Conservation (phyloP, 139 green algal species). For the Volvox africanus region DNA sequence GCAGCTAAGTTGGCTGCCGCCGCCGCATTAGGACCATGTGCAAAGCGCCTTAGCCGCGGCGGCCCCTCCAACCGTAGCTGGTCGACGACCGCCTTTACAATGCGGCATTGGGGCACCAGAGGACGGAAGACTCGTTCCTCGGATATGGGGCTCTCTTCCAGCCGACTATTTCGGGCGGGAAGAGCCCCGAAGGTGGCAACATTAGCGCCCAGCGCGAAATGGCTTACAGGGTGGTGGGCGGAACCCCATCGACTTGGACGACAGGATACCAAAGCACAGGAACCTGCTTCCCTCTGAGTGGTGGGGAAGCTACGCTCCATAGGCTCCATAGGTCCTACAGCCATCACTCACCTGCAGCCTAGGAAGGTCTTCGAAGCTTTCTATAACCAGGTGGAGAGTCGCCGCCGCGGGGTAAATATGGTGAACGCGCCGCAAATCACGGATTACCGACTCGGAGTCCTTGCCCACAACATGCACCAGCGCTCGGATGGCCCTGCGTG, state of each 20-base stretch:
- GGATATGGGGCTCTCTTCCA: too few relatives aligned
- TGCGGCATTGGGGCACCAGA: background rate
- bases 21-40: background rate
- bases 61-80: conserved; percentile 6
- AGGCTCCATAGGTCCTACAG: too few relatives aligned
- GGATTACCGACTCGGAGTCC: background rate
- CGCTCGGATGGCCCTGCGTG: conserved; percentile 9
- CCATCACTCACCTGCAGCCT: background rate
- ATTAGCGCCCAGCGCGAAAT: too few relatives aligned
- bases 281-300: too few relatives aligned
- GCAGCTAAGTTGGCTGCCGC: background rate
- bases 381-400: conserved; percentile 7
- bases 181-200: too few relatives aligned
- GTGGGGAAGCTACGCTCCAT: too few relatives aligned
- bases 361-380: background rate
- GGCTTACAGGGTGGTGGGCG: too few relatives aligned
- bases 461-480: background rate
- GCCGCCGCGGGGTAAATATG: background rate
- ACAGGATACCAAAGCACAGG: too few relatives aligned
- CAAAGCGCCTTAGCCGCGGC: background rate
- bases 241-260: too few relatives aligned
- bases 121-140: too few relatives aligned
- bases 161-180: too few relatives aligned
- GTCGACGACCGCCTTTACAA: conserved; percentile 6
- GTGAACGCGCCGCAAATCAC: background rate